Evolutionary conservation across 2,329 filamentous ascomycete genomes (phyloP).

Genomic region (Cephalotrichum gorgonifer): DNA sequence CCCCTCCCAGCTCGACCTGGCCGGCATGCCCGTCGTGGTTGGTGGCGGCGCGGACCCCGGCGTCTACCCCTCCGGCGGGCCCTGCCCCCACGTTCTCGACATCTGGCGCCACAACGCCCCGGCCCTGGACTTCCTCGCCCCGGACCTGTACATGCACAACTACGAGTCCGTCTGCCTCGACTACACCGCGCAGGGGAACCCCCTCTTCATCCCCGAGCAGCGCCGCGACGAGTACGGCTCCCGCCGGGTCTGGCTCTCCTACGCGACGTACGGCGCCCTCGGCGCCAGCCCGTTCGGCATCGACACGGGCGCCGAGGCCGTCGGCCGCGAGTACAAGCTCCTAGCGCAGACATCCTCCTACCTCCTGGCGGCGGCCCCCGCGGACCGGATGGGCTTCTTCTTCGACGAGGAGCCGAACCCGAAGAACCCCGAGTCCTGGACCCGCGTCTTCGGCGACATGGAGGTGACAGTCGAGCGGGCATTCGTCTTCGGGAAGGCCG

Average conservation of each 20-base stretch:
- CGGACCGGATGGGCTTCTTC: conserved; percentile 25
- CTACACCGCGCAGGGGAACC: conserved; percentile 30
- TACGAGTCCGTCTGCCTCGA: conserved; percentile 31
- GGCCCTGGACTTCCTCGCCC: conserved; percentile 32
- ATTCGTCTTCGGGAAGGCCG: conserved; percentile 28
- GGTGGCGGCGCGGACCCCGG: conserved; percentile 23
- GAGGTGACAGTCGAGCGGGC: conserved; percentile 24
- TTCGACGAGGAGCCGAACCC: conserved; percentile 20
- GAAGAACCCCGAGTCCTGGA: background rate
- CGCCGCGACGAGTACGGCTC: conserved; percentile 34
- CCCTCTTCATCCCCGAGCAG: conserved; percentile 42
- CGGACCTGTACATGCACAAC: conserved; percentile 37
- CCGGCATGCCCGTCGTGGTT: conserved; percentile 20
- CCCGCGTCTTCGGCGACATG: conserved; percentile 12
- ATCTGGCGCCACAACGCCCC: conserved; percentile 29
- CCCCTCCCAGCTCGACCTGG: conserved; percentile 18
- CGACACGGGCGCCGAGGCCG: conserved; percentile 19
- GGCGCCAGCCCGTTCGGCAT: conserved; percentile 29
- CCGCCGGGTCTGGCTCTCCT: conserved; percentile 28
- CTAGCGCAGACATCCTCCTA: conserved; percentile 16
- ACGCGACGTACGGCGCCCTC: conserved; percentile 26
- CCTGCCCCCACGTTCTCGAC: conserved; percentile 21
- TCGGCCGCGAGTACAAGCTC: conserved; percentile 20
- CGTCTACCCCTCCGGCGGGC: conserved; percentile 24
- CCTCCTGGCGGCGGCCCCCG: conserved; percentile 17